Conservation (phyloP, 768 basidiomycete species). For the Holtermannia corniformis region DNA sequence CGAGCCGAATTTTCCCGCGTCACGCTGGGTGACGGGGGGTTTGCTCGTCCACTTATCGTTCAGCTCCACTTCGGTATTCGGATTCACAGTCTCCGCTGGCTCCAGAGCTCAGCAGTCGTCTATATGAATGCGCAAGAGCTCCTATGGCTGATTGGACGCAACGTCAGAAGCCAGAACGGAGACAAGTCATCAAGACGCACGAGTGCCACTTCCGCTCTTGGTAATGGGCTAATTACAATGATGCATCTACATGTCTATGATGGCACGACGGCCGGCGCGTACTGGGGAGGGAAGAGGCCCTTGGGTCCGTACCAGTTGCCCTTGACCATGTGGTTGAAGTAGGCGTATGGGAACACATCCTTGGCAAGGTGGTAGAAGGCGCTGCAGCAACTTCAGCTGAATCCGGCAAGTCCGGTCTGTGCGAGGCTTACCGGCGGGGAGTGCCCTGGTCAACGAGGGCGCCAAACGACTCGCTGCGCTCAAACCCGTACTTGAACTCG, state of each 20-base stretch:
- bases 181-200: too few species aligned
- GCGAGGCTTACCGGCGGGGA: constrained; percentile 57
- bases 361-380: constrained; percentile 83
- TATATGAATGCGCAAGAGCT: too few species aligned
- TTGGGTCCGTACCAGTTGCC: constrained; percentile 40
- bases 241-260: neutral
- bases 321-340: constrained; percentile 35
- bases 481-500: constrained; percentile 86
- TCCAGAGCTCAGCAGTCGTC: too few species aligned
- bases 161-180: too few species aligned
- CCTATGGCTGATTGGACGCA: too few species aligned
- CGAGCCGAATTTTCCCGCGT: too few species aligned
- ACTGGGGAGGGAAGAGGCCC: constrained; percentile 24
- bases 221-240: too few species aligned
- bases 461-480: constrained; percentile 77
- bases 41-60: too few species aligned
- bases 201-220: too few species aligned
- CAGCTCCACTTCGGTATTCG: too few species aligned
- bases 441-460: constrained; percentile 62
- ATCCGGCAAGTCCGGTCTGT: neutral
- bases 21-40: too few species aligned
- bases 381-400: constrained; percentile 41
- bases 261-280: constrained; percentile 1
- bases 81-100: too few species aligned
- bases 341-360: constrained; percentile 40